A percentile compares a stretch with the other conserved stretches of the same genome.
phyloP scores from a whole-genome alignment of 805 yeast genomes.

The Saturnispora ahearnii region DNA sequence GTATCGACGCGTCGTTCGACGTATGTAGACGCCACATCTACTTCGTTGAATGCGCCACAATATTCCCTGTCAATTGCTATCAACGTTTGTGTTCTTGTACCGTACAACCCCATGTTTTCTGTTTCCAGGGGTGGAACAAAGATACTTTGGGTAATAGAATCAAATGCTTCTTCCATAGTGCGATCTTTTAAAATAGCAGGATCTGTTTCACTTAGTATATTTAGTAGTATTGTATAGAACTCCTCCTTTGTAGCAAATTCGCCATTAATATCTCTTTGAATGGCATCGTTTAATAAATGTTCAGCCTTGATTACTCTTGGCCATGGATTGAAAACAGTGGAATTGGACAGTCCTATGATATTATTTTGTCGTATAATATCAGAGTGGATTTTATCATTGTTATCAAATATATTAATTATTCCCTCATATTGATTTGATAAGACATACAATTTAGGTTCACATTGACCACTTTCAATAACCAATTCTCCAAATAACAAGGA shows the following conservation, averaged over 20 bases:
- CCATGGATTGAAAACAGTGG: constrained; percentile 66
- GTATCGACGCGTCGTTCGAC: neutral
- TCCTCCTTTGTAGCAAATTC: constrained; percentile 24
- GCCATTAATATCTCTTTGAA: constrained; percentile 18
- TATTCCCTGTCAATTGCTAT: constrained; percentile 3
- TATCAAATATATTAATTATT: constrained; percentile 11
- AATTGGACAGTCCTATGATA: constrained; percentile 59
- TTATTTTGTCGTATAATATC: constrained; percentile 14
- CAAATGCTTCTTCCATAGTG: neutral
- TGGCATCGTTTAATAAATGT: constrained; percentile 44
- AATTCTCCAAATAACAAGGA: constrained; percentile 47
- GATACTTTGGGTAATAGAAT: constrained; percentile 2
- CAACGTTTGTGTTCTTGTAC: constrained; percentile 14
- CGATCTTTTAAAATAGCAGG: constrained; percentile 13
- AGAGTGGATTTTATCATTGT: constrained; percentile 8
- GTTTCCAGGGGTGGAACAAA: constrained; percentile 9
- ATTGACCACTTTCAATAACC: constrained; percentile 21
- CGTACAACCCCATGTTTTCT: constrained; percentile 7
- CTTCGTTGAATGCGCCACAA: neutral
- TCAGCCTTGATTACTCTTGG: constrained; percentile 57
- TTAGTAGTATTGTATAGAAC: constrained; percentile 45
- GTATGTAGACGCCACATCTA: neutral
- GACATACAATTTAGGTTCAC: constrained; percentile 30
- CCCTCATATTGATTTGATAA: constrained; percentile 41
- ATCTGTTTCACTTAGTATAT: constrained; percentile 40